Percentiles rank a stretch among this genome's conserved stretches.
These are phyloP conservation scores for Neotropicomus parvogracilis DNA, from an alignment of 1,284 basidiomycete species.

Conservation along the genomic window DNA sequence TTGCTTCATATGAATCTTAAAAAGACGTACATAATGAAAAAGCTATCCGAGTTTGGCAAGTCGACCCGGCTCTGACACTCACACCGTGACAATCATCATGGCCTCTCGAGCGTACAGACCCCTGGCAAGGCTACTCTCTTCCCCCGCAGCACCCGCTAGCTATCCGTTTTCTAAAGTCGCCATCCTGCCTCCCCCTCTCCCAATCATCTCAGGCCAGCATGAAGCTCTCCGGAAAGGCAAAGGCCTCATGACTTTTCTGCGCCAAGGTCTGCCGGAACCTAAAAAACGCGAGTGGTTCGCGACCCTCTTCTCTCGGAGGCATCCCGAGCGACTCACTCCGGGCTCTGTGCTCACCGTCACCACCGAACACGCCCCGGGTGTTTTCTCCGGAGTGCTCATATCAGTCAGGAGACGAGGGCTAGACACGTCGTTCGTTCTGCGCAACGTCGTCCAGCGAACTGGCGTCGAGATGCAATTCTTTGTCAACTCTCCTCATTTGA, in stretches of 20 bases:
- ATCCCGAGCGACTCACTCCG: constrained; percentile 63
- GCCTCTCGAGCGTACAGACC: constrained; percentile 10
- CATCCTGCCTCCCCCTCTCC: constrained; percentile 49
- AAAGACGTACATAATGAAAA: constrained; percentile 27
- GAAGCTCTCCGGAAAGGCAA: constrained; percentile 60
- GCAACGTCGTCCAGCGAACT: constrained; percentile 85
- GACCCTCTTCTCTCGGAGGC: constrained; percentile 67
- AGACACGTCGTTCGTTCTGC: constrained; percentile 78
- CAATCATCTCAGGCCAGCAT: constrained; percentile 37
- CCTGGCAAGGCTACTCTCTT: constrained; percentile 26
- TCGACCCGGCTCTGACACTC: neutral
- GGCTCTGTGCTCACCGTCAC: constrained; percentile 81
- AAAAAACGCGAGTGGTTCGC: constrained; percentile 66
- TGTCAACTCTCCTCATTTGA: constrained; percentile 78
- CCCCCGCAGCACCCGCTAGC: constrained; percentile 25
- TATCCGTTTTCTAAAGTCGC: constrained; percentile 79
- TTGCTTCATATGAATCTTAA: constrained; percentile 27
- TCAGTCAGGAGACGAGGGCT: constrained; percentile 75
- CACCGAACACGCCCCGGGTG: constrained; percentile 65
- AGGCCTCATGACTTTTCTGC: constrained; percentile 76
- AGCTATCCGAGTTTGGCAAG: constrained; percentile 20
- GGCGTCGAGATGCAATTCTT: constrained; percentile 91
- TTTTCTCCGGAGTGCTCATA: constrained; percentile 85
- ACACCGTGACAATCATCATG: constrained; percentile 21
- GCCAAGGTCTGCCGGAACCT: constrained; percentile 59